Conservation (phyloP, 495 filamentous ascomycete species). For the Aspergillus cristatus region DNA sequence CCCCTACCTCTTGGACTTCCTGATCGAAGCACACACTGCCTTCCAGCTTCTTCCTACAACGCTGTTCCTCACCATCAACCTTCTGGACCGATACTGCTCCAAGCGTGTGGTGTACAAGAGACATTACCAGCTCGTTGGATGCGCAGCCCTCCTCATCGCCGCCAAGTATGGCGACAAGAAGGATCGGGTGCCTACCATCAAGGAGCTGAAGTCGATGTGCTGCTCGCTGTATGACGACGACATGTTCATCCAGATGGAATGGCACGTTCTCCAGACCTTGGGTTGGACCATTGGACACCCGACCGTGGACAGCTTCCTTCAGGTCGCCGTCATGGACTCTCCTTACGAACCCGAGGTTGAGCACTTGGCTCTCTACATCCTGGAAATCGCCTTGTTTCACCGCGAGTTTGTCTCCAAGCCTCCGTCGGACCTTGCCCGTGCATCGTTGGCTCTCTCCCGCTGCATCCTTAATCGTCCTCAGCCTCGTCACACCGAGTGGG, state of each 20-base stretch:
- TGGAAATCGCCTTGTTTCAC: slow-evolving; percentile 91
- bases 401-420: slow-evolving; percentile 87
- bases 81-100: slow-evolving; percentile 95
- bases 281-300: slow-evolving; percentile 94
- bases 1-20: slow-evolving; percentile 95
- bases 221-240: slow-evolving; percentile 96
- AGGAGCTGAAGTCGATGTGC: slow-evolving; percentile 97
- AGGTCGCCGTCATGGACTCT: slow-evolving; percentile 58
- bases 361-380: slow-evolving; percentile 88
- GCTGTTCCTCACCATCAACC: slow-evolving; percentile 89
- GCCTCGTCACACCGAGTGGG: slow-evolving; percentile 67
- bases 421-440: slow-evolving; percentile 82
- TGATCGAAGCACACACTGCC: slow-evolving; percentile 91
- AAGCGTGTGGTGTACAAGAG: slow-evolving; percentile 98
- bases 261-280: slow-evolving; percentile 97
- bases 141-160: slow-evolving; percentile 89
- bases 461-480: slow-evolving; percentile 78
- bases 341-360: slow-evolving; percentile 73
- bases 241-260: slow-evolving; percentile 99
- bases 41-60: slow-evolving; percentile 93
- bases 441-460: slow-evolving; percentile 74
- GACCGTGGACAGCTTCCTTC: slow-evolving; percentile 86
- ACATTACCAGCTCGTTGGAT: slow-evolving; percentile 97
- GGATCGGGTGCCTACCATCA: slow-evolving; percentile 89
- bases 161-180: slow-evolving; percentile 99